Base-by-base conservation (phyloP, 352 stramenopile species). In the Bremia lactucae region DNA sequence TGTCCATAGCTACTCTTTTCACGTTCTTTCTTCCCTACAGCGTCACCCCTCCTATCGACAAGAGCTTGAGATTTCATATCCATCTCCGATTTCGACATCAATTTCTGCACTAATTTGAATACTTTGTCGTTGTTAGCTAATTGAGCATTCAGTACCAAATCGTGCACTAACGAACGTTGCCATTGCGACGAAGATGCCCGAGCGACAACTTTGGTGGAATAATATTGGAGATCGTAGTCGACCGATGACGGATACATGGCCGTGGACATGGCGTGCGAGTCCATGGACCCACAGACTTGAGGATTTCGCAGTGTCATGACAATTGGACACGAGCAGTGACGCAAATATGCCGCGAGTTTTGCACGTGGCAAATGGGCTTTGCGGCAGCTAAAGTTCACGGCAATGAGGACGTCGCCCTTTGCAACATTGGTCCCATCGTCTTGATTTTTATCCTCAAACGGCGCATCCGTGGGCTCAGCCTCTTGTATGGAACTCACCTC, bases 191-290 rank as follows among this genome's bases (percentile, higher is more conserved):
- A 72, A 3, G 76, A 68, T 15, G 70, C 76, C 34, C 72, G 69
- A 0, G 67, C 53, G 7, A 63, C 51, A 15, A 81, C 69, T 31
- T 67, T 64, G 22, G 59, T 63, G 19, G 59, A 35, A 26, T 55
- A 57, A 4, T 43, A 15, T 10, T 65, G 55, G 4, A 55, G 46
- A 35, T 66, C 38, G 43, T 83, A 83, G 31, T 88, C 76, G 31
- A 62, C 57, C 31, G 71, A 85, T 20, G 68, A 41, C 13, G 76
- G 76, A 39, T 85, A 88, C 66, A 88, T 83, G 19, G 76, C 76
- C 0, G 76, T 88, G 4, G 62, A 73, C 41, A 83, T 55, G 15
- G 68, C 62, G 13, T 62, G 63, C 31, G 72, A 86, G 57, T 82
- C 76, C 6, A 79, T 59, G 0, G 66, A 64, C 3, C 72, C 76